Conservation (phyloP, 148 eudicot species). For the Amaranthus cruentus region DNA sequence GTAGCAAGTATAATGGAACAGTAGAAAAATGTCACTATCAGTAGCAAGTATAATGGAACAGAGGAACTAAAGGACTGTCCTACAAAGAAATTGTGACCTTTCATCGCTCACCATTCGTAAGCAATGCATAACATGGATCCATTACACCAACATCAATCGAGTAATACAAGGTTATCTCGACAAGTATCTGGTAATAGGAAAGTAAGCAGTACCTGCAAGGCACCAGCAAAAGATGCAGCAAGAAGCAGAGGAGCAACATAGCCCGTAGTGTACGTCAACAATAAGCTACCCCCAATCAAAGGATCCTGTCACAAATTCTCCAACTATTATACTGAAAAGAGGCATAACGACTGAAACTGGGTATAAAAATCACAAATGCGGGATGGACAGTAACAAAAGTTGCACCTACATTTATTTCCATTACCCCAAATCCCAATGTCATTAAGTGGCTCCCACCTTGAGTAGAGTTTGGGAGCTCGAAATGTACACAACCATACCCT, state of each 20-base stretch:
- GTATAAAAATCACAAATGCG: background rate
- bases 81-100: background rate
- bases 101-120: background rate
- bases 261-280: constrained; percentile 92
- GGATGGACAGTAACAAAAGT: background rate
- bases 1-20: too few relatives aligned
- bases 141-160: background rate
- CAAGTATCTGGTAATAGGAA: background rate
- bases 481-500: too few relatives aligned
- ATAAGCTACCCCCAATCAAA: constrained; percentile 80
- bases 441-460: too few relatives aligned
- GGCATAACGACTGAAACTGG: background rate
- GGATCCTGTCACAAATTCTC: constrained; percentile 63
- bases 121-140: background rate
- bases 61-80: background rate
- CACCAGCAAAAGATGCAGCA: constrained; percentile 99
- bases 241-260: constrained; percentile 95
- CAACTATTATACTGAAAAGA: background rate
- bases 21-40: too few relatives aligned
- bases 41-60: too few relatives aligned
- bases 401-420: background rate
- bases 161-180: background rate
- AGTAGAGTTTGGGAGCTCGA: too few relatives aligned
- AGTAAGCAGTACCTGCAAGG: constrained; percentile 68
- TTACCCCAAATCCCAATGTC: too few relatives aligned